Conservation (phyloP, 2,329 filamentous ascomycete species). For the Emergomyces africanus region DNA sequence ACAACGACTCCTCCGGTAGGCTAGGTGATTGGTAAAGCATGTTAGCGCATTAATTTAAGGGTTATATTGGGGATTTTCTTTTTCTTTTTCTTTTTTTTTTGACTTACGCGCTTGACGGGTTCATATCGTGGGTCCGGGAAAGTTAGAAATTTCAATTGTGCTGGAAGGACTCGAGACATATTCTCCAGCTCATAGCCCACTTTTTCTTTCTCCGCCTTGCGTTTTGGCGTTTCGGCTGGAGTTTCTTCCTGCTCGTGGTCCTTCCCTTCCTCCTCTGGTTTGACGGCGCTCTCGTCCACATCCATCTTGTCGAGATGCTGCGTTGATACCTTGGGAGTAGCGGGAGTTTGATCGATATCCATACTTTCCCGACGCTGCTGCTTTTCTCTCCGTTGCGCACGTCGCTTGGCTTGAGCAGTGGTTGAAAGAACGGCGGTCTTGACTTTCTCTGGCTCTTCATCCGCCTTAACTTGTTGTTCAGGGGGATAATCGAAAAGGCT, state of each 20-base stretch:
- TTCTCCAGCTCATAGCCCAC: conserved; percentile 92
- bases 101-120: conserved; percentile 74
- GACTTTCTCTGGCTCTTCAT: conserved; percentile 86
- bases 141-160: conserved; percentile 89
- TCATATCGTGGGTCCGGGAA: conserved; percentile 84
- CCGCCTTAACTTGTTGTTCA: conserved; percentile 86
- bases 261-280: conserved; percentile 50
- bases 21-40: conserved; percentile 31
- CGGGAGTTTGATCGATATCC: conserved; percentile 74
- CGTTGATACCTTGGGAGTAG: conserved; percentile 53
- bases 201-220: conserved; percentile 92
- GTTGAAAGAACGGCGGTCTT: conserved; percentile 94
- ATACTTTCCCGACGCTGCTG: conserved; percentile 85
- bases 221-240: conserved; percentile 53
- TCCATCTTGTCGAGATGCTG: conserved; percentile 77
- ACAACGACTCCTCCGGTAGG: conserved; percentile 88
- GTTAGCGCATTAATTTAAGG: background rate
- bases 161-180: conserved; percentile 86
- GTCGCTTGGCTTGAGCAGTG: conserved; percentile 89
- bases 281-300: conserved; percentile 38
- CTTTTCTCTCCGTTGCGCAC: conserved; percentile 87
- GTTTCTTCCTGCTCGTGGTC: conserved; percentile 50
- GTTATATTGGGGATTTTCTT: background rate
- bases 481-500: conserved; percentile 97
- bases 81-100: too few species aligned